phyloP scores from a whole-genome alignment of 768 basidiomycete species.

The Termitomyces eurrhizus region DNA sequence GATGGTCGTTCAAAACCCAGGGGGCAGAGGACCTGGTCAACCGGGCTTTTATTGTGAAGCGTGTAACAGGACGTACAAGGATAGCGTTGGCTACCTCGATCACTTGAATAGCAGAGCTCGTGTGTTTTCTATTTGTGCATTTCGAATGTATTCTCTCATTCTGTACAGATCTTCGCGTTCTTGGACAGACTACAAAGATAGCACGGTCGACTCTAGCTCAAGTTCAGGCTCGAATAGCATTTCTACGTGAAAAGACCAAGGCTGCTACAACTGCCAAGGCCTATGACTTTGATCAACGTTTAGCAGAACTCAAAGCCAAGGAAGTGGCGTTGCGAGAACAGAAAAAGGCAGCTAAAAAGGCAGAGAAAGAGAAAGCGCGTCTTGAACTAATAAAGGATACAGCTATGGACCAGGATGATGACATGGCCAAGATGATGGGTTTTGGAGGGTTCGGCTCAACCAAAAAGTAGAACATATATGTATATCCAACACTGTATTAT shows the following conservation, averaged over 20 bases:
- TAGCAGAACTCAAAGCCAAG: conserved; percentile 75
- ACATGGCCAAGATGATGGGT: conserved; percentile 85
- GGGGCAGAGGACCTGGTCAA: conserved; percentile 81
- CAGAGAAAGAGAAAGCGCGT: conserved; percentile 68
- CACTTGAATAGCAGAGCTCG: conserved; percentile 94
- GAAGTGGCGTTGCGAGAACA: conserved; percentile 64
- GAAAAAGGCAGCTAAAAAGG: conserved; percentile 79
- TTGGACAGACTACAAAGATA: conserved; percentile 96
- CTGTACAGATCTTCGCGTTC: conserved; percentile 70
- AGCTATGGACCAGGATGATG: conserved; percentile 48
- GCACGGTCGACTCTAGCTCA: conserved; percentile 89
- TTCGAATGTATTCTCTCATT: neutral
- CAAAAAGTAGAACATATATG: conserved; percentile 54
- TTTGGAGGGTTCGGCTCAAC: conserved; percentile 86
- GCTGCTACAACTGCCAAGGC: conserved; percentile 79
- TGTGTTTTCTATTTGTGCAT: conserved; percentile 34
- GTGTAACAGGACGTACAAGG: conserved; percentile 90
- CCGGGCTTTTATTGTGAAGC: conserved; percentile 94
- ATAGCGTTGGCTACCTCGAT: conserved; percentile 90
- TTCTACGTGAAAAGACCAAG: conserved; percentile 82
- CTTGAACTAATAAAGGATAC: conserved; percentile 54
- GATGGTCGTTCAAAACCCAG: conserved; percentile 85
- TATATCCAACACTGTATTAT: conserved; percentile 23
- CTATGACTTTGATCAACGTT: conserved; percentile 91
- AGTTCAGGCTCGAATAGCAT: conserved; percentile 87